Percentiles rank a stretch among this genome's conserved stretches.
Evolutionary conservation across 2,329 filamentous ascomycete species (phyloP).

Genomic region (Beauveria brongniartii): DNA sequence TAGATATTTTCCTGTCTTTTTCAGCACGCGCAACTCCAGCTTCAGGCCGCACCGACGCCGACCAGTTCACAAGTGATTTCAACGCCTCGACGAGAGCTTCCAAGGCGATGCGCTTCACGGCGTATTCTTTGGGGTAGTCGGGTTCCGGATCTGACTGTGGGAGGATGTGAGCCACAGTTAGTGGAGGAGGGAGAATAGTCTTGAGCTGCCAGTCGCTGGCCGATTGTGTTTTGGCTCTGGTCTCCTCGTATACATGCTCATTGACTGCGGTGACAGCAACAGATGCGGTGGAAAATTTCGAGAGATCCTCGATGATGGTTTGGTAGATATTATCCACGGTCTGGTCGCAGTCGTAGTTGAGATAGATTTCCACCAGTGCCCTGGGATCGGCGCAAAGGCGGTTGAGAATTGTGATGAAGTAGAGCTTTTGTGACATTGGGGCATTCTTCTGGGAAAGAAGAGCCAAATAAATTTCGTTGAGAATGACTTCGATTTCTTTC

Average conservation of each 20-base stretch:
- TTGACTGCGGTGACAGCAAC: conserved; percentile 67
- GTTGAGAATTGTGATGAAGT: conserved; percentile 79
- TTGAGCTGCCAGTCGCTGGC: conserved; percentile 77
- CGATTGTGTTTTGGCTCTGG: conserved; percentile 52
- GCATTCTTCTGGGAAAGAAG: conserved; percentile 83
- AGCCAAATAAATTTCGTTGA: conserved; percentile 94
- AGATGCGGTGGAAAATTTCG: conserved; percentile 73
- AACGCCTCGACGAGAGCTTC: conserved; percentile 84
- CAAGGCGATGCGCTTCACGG: conserved; percentile 81
- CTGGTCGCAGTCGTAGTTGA: conserved; percentile 97
- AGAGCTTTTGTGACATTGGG: conserved; percentile 82
- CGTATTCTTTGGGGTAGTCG: conserved; percentile 79
- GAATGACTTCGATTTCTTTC: conserved; percentile 96
- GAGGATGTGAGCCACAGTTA: conserved; percentile 70
- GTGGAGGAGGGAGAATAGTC: conserved; percentile 75
- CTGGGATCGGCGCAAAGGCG: conserved; percentile 78
- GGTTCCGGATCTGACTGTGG: conserved; percentile 53
- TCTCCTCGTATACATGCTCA: conserved; percentile 81
- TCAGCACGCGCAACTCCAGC: conserved; percentile 22
- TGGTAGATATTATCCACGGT: conserved; percentile 97
- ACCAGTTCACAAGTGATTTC: conserved; percentile 89
- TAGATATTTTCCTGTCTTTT: conserved; percentile 29
- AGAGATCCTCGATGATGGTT: conserved; percentile 85
- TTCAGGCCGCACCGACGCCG: conserved; percentile 56
- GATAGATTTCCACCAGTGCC: conserved; percentile 86